These are phyloP conservation scores for Beauveria medogensis DNA, from an alignment of 2,329 filamentous ascomycete species.

Conservation along the genomic window DNA sequence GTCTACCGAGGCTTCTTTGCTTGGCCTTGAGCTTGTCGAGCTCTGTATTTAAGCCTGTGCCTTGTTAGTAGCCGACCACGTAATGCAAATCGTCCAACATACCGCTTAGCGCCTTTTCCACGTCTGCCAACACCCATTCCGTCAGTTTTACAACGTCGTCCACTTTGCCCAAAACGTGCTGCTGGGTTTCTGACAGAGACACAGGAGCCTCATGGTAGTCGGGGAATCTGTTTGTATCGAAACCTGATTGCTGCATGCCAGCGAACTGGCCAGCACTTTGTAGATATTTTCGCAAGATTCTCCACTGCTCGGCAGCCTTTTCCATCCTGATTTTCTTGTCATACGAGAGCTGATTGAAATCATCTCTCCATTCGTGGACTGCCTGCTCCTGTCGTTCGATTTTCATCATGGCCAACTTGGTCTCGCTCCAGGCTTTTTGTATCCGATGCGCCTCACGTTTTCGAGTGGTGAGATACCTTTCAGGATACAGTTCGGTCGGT, in stretches of 20 bases:
- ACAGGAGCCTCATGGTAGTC: conserved; percentile 32
- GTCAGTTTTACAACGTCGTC: conserved; percentile 27
- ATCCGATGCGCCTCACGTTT: conserved; percentile 40
- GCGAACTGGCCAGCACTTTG: conserved; percentile 28
- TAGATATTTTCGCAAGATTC: conserved; percentile 26
- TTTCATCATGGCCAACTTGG: conserved; percentile 20
- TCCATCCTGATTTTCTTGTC: conserved; percentile 25
- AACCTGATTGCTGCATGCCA: conserved; percentile 29
- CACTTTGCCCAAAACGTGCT: conserved; percentile 21
- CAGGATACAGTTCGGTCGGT: conserved; percentile 43
- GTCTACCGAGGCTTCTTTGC: conserved; percentile 29
- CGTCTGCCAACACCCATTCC: conserved; percentile 25
- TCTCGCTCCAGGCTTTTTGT: conserved; percentile 28
- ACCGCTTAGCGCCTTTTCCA: conserved; percentile 29
- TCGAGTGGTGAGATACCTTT: conserved; percentile 41
- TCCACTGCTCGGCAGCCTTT: conserved; percentile 25
- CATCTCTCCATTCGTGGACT: conserved; percentile 21
- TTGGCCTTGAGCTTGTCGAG: conserved; percentile 25
- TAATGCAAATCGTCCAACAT: conserved; percentile 13
- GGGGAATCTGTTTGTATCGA: conserved; percentile 30
- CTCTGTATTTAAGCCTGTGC: conserved; percentile 22
- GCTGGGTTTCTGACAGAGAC: conserved; percentile 25
- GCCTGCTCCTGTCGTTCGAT: conserved; percentile 19
- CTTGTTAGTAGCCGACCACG: conserved; percentile 15
- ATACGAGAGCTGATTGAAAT: conserved; percentile 18